Base-by-base conservation (phyloP, 2,329 filamentous ascomycete species). In the Diaporthe sp. region DNA sequence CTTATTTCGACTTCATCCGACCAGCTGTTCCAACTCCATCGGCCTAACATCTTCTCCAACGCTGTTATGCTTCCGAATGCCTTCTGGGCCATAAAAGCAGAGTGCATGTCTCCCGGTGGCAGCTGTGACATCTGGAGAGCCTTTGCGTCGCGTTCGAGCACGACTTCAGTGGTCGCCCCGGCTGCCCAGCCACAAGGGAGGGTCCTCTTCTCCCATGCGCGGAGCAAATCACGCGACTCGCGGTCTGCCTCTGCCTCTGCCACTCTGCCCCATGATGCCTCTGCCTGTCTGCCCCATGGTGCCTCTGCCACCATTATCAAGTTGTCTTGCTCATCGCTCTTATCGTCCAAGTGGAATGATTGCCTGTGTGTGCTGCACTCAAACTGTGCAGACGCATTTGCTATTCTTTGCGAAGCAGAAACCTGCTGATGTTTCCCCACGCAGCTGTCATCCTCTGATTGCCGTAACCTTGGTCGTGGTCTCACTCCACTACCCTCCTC, bases 1-100 rank as follows among this genome's bases (percentile, higher is more conserved):
- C 71, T 72, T 72, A 63, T 22, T 72, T 63, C 44, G 49, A 72
- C 71, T 51, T 72, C 71, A 63, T 53, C n/a, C 44, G 49, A 55
- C 20, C 34, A 8, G 15, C n/a, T 13, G 28, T 34, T 34, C 10
- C 25, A n/a, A 34, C 17, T 34, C 17, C 6, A 39, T 10, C 9
- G 15, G 37, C 13, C 20, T 12, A 53, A 34, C 44, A 20, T 1
- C 57, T 22, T 31, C 57, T 22, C 13, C 57, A 28, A 9, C 44
- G 15, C 20, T 4, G n/a, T 31, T 13, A 31, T 2, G 34, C 55
- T 28, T 25, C 57, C 22, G 9, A 2, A 37, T 9, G 20, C 2
- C 42, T 39, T 2, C 31, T 15, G 3, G 28, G 9, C 31, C 13
- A 4, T 37, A 12, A 20, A 67, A 25, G 8, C 12, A 28, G 4